Evolutionary conservation across 257 asterid genomes (phyloP).

Genomic region (Scutellaria minor): DNA sequence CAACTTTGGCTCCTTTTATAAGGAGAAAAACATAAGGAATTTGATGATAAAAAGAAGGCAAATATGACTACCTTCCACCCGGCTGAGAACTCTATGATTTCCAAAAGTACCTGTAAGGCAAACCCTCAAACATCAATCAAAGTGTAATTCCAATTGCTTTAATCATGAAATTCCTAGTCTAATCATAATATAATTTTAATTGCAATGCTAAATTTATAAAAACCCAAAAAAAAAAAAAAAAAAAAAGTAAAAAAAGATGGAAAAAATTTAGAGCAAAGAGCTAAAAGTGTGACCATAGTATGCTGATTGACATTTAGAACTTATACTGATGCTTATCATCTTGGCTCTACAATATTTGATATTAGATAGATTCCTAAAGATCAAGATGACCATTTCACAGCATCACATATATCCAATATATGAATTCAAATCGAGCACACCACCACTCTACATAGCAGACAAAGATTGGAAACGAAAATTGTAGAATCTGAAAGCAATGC

Average conservation of each 20-base stretch:
- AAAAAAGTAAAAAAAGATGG: no score
- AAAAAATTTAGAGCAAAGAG: not conserved
- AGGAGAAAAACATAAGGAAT: constrained; percentile 15
- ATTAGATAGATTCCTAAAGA: not conserved
- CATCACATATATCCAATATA: not conserved
- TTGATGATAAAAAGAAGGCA: constrained; percentile 10
- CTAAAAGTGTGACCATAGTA: not conserved
- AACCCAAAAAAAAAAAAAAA: not conserved
- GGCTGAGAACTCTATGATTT: constrained; percentile 35
- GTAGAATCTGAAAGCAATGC: not conserved
- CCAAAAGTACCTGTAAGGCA: constrained; percentile 44
- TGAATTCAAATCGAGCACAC: not conserved
- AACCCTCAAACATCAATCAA: constrained; percentile 29
- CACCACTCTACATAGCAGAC: constrained; percentile 5
- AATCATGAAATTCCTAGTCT: not conserved
- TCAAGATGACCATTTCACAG: constrained; percentile 10
- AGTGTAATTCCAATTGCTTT: not conserved
- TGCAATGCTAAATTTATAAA: no score
- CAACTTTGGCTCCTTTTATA: not conserved
- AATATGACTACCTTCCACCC: constrained; percentile 49
- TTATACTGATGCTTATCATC: not conserved
- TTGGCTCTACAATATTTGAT: not conserved
- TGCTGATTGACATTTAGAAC: constrained; percentile 14
- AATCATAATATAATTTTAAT: not conserved
- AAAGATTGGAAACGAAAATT: not conserved